Conservation (phyloP, 2,329 filamentous ascomycete species). For the Phialemonium atrogriseum region DNA sequence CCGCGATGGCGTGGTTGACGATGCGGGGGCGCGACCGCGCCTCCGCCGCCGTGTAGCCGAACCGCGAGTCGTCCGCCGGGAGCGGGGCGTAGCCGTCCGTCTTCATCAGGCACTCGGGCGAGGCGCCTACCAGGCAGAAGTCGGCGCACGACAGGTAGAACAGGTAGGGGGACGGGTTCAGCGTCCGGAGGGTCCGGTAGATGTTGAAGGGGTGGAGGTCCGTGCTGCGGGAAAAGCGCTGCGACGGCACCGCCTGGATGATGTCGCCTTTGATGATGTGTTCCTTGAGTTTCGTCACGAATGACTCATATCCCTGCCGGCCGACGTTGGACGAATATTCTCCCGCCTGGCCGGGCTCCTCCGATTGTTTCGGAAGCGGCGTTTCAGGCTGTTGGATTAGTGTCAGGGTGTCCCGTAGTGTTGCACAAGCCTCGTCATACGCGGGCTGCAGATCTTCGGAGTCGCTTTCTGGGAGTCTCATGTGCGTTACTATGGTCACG, state of each 20-base stretch:
- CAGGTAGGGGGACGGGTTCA: constrained; percentile 94
- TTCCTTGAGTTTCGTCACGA: constrained; percentile 78
- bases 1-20: constrained; percentile 94
- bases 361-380: constrained; percentile 70
- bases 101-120: constrained; percentile 90
- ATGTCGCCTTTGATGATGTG: constrained; percentile 91
- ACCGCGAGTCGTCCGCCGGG: constrained; percentile 12
- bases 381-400: constrained; percentile 67
- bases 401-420: constrained; percentile 59
- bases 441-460: constrained; percentile 50
- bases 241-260: constrained; percentile 94
- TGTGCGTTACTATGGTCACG: constrained; percentile 88
- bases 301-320: constrained; percentile 77
- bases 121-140: constrained; percentile 93
- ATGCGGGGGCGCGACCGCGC: constrained; percentile 43
- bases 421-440: constrained; percentile 59
- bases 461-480: constrained; percentile 43
- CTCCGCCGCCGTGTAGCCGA: constrained; percentile 11
- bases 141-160: constrained; percentile 90
- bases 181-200: constrained; percentile 90
- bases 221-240: constrained; percentile 84
- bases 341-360: constrained; percentile 60
- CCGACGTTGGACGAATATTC: constrained; percentile 92
- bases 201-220: constrained; percentile 95
- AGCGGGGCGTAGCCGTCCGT: constrained; percentile 56